Conservation (phyloP, 2,329 filamentous ascomycete species). For the Monilinia laxa region DNA sequence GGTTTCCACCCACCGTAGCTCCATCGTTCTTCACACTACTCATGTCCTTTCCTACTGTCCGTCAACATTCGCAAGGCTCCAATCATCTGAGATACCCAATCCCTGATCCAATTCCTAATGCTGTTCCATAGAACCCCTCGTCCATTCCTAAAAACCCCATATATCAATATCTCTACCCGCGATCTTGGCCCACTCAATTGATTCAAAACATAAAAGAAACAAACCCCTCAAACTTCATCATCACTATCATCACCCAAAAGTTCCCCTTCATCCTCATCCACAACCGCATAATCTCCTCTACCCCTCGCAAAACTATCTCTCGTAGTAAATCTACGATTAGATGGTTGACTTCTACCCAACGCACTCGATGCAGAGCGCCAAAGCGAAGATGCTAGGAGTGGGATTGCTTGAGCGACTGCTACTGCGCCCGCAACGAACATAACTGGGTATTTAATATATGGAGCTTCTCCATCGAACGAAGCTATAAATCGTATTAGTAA, state of each 20-base stretch:
- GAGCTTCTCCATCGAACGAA: conserved; percentile 66
- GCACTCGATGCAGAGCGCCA: conserved; percentile 64
- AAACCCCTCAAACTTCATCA: conserved; percentile 64
- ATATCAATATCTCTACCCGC: not conserved
- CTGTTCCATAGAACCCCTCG: not conserved
- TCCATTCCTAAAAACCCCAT: too few relatives aligned
- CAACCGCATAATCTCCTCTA: conserved; percentile 80
- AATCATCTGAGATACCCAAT: conserved; percentile 6
- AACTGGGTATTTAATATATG: conserved; percentile 81
- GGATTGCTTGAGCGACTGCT: conserved; percentile 60
- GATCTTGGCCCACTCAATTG: not conserved
- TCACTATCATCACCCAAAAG: conserved; percentile 90
- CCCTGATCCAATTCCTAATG: not conserved
- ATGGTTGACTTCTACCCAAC: conserved; percentile 46
- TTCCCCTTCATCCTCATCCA: conserved; percentile 93
- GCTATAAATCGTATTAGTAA: conserved; percentile 32
- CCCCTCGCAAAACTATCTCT: conserved; percentile 85
- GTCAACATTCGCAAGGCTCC: not conserved
- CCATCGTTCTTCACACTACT: not conserved
- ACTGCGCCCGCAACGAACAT: conserved; percentile 65
- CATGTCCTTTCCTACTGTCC: not conserved
- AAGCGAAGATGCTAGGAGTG: conserved; percentile 68
- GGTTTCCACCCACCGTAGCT: not conserved
- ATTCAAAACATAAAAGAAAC: not conserved
- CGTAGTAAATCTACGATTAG: conserved; percentile 69